Evolutionary conservation across 2,329 filamentous ascomycete genomes (phyloP).

Genomic region (Alternaria consortialis): DNA sequence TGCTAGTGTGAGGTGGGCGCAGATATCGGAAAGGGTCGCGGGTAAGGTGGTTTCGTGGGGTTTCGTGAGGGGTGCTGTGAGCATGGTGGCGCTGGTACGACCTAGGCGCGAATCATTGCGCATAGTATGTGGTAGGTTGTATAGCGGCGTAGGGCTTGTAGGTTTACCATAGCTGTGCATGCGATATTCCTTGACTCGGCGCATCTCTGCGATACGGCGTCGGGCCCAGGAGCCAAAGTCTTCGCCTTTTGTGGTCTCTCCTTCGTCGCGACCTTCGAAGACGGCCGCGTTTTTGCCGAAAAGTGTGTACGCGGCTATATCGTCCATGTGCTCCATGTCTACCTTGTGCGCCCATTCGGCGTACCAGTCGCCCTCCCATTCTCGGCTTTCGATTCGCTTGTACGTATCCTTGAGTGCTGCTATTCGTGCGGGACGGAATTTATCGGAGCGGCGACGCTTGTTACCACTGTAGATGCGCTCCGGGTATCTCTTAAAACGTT

Average conservation of each 20-base stretch:
- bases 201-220: slow-evolving; percentile 20
- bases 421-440: not conserved
- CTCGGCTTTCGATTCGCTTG: not conserved
- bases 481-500: not conserved
- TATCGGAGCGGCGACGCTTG: not conserved
- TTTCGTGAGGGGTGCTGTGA: not conserved
- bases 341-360: not conserved
- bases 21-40: slow-evolving; percentile 5
- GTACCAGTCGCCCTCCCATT: not conserved
- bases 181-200: slow-evolving; percentile 16
- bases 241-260: not conserved
- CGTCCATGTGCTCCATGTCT: slow-evolving; percentile 8
- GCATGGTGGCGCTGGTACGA: not conserved
- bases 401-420: not conserved
- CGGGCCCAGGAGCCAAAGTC: slow-evolving; percentile 17
- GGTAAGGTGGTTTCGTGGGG: slow-evolving; percentile 14
- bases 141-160: not conserved
- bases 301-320: slow-evolving; percentile 1
- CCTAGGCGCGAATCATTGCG: not conserved
- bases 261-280: not conserved
- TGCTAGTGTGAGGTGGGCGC: slow-evolving; percentile 3
- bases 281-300: slow-evolving; percentile 1
- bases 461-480: not conserved
- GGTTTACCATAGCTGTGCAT: not conserved
- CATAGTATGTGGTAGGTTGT: not conserved